A percentile compares a stretch with the other conserved stretches of the same genome.
phyloP scores from a whole-genome alignment of 1,284 basidiomycete species.

The Puccinia horiana region DNA sequence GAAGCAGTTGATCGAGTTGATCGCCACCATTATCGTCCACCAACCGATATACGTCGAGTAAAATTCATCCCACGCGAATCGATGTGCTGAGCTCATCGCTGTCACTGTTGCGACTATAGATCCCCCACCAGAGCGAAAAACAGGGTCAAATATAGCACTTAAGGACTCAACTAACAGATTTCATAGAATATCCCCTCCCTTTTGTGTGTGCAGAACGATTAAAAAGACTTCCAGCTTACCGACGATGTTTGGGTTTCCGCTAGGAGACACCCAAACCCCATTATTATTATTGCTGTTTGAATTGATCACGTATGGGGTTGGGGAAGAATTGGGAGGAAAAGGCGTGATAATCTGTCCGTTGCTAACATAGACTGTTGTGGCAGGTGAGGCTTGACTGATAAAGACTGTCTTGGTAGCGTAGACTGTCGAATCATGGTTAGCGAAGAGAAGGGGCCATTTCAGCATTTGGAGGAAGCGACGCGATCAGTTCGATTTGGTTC shows the following conservation, averaged over 20 bases:
- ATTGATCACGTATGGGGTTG: not conserved
- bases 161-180: not conserved
- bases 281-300: not conserved
- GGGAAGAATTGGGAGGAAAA: not conserved
- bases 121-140: not conserved
- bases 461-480: not conserved
- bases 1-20: not conserved
- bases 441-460: not conserved
- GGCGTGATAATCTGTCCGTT: slow-evolving; percentile 5
- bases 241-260: slow-evolving; percentile 26
- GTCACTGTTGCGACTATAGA: slow-evolving; percentile 24
- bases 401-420: slow-evolving; percentile 21
- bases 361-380: slow-evolving; percentile 18
- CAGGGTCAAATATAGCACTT: not conserved
- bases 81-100: slow-evolving; percentile 14
- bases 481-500: not conserved
- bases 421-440: too few relatives aligned
- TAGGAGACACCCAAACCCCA: not conserved
- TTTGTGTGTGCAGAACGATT: too few relatives aligned
- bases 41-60: not conserved
- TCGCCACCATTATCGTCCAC: not conserved
- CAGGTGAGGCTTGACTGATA: slow-evolving; percentile 3
- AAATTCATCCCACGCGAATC: slow-evolving; percentile 7
- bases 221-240: slow-evolving; percentile 12
- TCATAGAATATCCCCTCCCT: too few relatives aligned